Percentiles rank a stretch among this genome's conserved stretches.
Evolutionary conservation across 1,139 yeast species (phyloP).

Genomic region (Magnusiomyces tetraspermus): DNA sequence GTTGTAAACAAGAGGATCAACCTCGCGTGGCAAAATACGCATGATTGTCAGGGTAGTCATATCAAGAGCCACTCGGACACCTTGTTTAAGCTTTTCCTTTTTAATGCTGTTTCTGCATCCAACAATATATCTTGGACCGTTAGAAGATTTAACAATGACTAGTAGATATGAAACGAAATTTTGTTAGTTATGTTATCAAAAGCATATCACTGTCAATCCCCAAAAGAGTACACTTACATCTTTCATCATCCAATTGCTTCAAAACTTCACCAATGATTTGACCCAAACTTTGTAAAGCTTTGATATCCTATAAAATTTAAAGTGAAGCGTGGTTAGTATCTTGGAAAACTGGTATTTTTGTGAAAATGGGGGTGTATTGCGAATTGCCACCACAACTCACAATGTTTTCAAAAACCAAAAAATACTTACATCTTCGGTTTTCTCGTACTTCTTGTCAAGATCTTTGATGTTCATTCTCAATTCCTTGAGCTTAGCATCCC

Average conservation of each 20-base stretch:
- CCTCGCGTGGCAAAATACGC: slow-evolving; percentile 96
- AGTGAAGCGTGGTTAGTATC: neutral
- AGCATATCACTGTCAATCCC: neutral
- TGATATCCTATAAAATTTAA: slow-evolving; percentile 49
- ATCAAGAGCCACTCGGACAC: slow-evolving; percentile 92
- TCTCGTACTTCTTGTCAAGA: slow-evolving; percentile 74
- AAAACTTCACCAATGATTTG: slow-evolving; percentile 96
- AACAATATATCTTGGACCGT: slow-evolving; percentile 96
- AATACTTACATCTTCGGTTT: slow-evolving; percentile 62
- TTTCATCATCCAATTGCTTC: slow-evolving; percentile 89
- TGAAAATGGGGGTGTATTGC: neutral
- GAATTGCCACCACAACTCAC: neutral
- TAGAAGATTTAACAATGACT: slow-evolving; percentile 87
- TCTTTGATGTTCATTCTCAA: slow-evolving; percentile 76
- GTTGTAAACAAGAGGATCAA: slow-evolving; percentile 95
- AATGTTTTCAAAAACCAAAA: no score
- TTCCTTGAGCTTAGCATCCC: slow-evolving; percentile 87
- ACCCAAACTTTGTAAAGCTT: slow-evolving; percentile 94
- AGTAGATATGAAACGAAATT: no score
- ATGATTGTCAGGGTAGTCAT: slow-evolving; percentile 97
- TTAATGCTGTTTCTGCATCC: slow-evolving; percentile 91
- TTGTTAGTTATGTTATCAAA: neutral
- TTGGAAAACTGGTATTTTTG: no score
- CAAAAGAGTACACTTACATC: slow-evolving; percentile 35
- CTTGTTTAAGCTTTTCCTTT: slow-evolving; percentile 75